Percentiles rank a stretch among this genome's conserved stretches.
phyloP scores from a whole-genome alignment of 331 rosid genomes.

The Dryas integrifolia region DNA sequence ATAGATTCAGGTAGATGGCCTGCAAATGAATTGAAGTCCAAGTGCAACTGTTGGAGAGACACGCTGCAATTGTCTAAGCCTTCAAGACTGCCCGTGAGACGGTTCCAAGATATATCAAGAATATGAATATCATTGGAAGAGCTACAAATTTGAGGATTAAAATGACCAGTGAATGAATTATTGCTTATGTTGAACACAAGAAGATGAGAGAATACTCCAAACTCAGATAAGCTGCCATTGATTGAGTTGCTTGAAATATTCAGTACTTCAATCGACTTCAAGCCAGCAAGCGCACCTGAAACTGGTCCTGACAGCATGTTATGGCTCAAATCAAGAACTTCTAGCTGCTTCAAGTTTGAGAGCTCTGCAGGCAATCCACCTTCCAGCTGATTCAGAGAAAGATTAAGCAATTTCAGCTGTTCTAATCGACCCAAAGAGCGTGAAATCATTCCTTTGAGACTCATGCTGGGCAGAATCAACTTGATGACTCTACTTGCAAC shows the following conservation, averaged over 20 bases:
- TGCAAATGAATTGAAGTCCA: constrained; percentile 48
- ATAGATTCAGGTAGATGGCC: constrained; percentile 61
- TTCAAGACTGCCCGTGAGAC: constrained; percentile 51
- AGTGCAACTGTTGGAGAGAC: constrained; percentile 51
- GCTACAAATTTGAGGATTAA: constrained; percentile 49
- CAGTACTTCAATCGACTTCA: constrained; percentile 48
- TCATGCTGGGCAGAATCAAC: constrained; percentile 49
- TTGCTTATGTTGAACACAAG: constrained; percentile 52
- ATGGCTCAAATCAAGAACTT: constrained; percentile 66
- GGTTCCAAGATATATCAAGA: constrained; percentile 59
- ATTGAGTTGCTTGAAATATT: constrained; percentile 63
- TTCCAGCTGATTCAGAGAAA: constrained; percentile 55
- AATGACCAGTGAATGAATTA: constrained; percentile 55
- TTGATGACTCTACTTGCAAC: constrained; percentile 50
- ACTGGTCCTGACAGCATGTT: constrained; percentile 56
- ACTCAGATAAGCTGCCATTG: constrained; percentile 34
- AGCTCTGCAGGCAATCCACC: constrained; percentile 60
- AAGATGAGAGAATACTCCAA: constrained; percentile 38
- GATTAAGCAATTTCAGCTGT: constrained; percentile 51
- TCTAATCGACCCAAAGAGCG: constrained; percentile 49
- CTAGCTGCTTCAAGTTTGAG: constrained; percentile 51
- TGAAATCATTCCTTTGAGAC: constrained; percentile 60
- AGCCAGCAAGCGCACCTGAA: constrained; percentile 44
- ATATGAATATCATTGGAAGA: constrained; percentile 47
- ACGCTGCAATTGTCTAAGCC: constrained; percentile 49